phyloP scores from a whole-genome alignment of 2,329 filamentous ascomycete species.

The Tolypocladium pustulatum region DNA sequence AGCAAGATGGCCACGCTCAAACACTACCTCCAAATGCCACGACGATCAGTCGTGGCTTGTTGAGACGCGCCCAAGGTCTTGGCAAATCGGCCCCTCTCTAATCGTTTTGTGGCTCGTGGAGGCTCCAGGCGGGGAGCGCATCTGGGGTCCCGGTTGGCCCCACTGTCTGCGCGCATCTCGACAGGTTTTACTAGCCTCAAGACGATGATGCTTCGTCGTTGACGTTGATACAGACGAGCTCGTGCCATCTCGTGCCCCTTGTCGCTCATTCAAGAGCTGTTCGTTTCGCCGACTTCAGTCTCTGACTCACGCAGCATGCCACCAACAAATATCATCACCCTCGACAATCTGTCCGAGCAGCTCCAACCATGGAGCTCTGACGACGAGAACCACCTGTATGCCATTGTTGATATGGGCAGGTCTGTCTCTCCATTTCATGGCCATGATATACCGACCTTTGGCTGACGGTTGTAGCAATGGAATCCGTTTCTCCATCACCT shows the following conservation, averaged over 20 bases:
- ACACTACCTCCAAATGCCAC: neutral
- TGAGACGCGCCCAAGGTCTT: neutral
- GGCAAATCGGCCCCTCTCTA: neutral
- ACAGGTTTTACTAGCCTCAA: neutral
- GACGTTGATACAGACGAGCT: neutral
- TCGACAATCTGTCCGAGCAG: slow-evolving; percentile 38
- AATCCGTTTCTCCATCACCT: slow-evolving; percentile 83
- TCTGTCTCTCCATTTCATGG: slow-evolving; percentile 12
- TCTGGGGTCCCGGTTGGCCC: neutral
- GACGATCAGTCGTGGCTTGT: neutral
- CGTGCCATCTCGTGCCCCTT: neutral
- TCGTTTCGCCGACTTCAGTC: neutral
- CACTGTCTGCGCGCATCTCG: neutral
- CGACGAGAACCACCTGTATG: slow-evolving; percentile 39
- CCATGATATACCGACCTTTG: neutral
- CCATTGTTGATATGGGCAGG: slow-evolving; percentile 52
- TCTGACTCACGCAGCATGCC: slow-evolving; percentile 13
- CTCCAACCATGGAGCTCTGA: slow-evolving; percentile 38
- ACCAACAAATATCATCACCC: slow-evolving; percentile 33
- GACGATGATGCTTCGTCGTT: neutral
- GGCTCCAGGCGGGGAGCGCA: neutral
- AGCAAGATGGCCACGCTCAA: neutral
- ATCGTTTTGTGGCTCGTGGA: neutral
- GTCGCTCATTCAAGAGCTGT: neutral
- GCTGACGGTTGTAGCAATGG: slow-evolving; percentile 55